Conservation (phyloP, 108 stramenopile species). For the Cyclotella sp. region DNA sequence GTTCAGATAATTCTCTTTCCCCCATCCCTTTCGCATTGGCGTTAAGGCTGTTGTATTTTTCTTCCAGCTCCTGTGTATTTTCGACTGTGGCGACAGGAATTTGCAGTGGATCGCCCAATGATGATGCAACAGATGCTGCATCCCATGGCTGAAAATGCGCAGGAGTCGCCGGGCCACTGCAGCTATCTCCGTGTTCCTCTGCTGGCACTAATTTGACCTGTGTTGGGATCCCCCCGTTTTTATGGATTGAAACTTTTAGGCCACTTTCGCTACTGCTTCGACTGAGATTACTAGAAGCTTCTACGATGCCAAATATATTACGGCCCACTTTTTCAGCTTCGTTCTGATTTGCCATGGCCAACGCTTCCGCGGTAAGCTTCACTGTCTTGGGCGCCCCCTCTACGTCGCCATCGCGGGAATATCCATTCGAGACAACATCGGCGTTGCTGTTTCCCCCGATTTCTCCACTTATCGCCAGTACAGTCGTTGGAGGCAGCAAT, state of each 20-base stretch:
- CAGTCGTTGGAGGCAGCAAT: background rate
- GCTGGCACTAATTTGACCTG: slow-evolving; percentile 9
- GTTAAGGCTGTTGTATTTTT: background rate
- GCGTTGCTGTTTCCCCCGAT: too few species aligned
- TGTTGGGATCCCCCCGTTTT: background rate
- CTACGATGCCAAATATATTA: background rate
- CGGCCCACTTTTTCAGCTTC: background rate
- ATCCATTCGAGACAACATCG: too few species aligned
- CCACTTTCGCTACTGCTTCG: slow-evolving; percentile 31
- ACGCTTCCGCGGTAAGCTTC: background rate
- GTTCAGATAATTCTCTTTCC: slow-evolving; percentile 9
- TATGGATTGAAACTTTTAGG: slow-evolving; percentile 2
- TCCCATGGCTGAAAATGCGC: slow-evolving; percentile 26
- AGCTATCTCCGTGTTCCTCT: background rate
- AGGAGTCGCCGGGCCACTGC: slow-evolving; percentile 1
- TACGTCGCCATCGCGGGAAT: background rate
- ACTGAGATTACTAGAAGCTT: slow-evolving; percentile 24
- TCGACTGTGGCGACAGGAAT: background rate
- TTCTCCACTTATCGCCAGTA: too few species aligned
- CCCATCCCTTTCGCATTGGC: background rate
- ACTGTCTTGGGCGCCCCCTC: background rate
- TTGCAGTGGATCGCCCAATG: slow-evolving; percentile 2
- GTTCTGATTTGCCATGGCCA: background rate
- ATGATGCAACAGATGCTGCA: background rate
- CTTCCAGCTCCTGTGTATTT: background rate